Conservation (phyloP, 2,329 filamentous ascomycete genomes). For the Diplodia corticola region DNA sequence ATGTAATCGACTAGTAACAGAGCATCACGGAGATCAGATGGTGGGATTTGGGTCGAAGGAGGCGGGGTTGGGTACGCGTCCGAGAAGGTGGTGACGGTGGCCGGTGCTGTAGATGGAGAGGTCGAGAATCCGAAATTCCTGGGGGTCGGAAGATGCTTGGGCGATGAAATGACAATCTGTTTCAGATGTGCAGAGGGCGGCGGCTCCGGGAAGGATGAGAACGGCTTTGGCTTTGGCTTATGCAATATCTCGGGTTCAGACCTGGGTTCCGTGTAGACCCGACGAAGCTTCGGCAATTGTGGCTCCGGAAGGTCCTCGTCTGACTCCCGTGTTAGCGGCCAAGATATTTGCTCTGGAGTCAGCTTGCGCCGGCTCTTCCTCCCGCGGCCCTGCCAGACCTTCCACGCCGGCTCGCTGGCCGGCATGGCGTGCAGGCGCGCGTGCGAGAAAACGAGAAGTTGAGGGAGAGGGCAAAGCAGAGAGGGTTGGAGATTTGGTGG, state of each 20-base stretch:
- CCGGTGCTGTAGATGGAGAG: neutral
- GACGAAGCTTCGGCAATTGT: neutral
- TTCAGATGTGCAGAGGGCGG: neutral
- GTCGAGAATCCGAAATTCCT: neutral
- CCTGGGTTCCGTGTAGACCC: neutral
- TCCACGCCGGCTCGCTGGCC: conserved; percentile 12
- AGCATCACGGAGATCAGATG: conserved; percentile 6
- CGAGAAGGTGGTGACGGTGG: neutral
- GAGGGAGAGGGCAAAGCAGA: neutral
- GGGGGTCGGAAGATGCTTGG: neutral
- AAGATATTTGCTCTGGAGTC: conserved; percentile 10
- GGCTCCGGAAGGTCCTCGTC: neutral
- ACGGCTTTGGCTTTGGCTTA: neutral
- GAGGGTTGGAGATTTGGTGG: neutral
- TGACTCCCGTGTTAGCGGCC: conserved; percentile 15
- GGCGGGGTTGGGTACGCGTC: conserved; percentile 4
- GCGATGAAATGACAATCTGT: neutral
- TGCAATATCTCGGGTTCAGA: neutral
- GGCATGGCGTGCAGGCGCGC: conserved; percentile 1
- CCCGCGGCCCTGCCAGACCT: neutral
- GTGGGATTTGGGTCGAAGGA: conserved; percentile 8
- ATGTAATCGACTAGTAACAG: neutral
- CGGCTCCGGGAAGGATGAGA: conserved; percentile 3
- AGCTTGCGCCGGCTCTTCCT: conserved; percentile 8
- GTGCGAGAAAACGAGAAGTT: neutral